phyloP scores from a whole-genome alignment of 164 flowering plant genomes.

The Taxillus chinensis region DNA sequence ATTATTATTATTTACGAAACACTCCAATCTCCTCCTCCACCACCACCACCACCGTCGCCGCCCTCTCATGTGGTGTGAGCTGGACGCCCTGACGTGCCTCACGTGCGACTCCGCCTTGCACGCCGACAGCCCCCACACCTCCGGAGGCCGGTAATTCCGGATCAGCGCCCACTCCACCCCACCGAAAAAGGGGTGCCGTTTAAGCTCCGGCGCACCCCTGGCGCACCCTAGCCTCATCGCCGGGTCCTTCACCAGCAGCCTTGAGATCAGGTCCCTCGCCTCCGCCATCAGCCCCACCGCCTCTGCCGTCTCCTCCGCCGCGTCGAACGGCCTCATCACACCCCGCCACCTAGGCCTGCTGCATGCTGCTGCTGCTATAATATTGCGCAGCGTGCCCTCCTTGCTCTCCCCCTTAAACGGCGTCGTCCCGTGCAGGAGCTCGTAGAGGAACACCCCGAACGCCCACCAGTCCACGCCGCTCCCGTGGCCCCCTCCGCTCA shows the following conservation, averaged over 20 bases:
- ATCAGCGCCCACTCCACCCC: slow-evolving; percentile 83
- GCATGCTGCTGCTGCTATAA: slow-evolving; percentile 24
- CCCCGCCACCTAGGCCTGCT: not conserved
- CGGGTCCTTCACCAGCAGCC: slow-evolving; percentile 61
- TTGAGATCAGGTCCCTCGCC: slow-evolving; percentile 56
- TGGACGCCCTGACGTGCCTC: slow-evolving; percentile 10
- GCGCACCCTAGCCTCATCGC: slow-evolving; percentile 57
- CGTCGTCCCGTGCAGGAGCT: slow-evolving; percentile 64
- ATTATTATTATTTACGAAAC: not conserved
- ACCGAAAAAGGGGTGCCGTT: slow-evolving; percentile 68
- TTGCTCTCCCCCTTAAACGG: slow-evolving; percentile 80
- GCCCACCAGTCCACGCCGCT: slow-evolving; percentile 98
- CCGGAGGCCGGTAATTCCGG: slow-evolving; percentile 56
- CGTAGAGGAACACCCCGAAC: slow-evolving; percentile 74
- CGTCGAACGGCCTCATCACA: slow-evolving; percentile 23
- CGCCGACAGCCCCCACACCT: slow-evolving; percentile 27
- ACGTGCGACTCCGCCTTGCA: slow-evolving; percentile 16
- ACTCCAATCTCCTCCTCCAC: slow-evolving; percentile 8
- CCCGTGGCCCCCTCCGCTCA: slow-evolving; percentile 66
- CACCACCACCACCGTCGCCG: slow-evolving; percentile 25
- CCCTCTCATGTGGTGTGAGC: not conserved
- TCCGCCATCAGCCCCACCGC: slow-evolving; percentile 24
- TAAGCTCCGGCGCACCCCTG: slow-evolving; percentile 75
- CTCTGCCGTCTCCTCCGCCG: not conserved
- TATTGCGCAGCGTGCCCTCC: slow-evolving; percentile 64